phyloP scores from a whole-genome alignment of 2,329 filamentous ascomycete genomes.

The Penicillium expansum region DNA sequence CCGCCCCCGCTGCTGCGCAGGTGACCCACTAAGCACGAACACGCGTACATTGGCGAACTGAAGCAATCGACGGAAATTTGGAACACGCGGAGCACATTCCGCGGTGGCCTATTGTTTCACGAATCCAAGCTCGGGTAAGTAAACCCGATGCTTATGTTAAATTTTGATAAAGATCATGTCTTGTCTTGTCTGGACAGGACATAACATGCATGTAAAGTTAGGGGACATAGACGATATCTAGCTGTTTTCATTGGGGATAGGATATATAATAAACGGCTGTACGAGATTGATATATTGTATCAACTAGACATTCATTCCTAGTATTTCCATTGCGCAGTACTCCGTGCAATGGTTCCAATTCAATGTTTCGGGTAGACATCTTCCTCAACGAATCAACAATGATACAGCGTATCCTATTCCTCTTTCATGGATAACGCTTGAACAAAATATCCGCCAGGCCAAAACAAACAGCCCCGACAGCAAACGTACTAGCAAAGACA shows the following conservation, averaged over 20 bases:
- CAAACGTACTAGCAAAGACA: constrained; percentile 6
- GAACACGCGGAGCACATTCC: neutral
- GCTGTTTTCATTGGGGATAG: constrained; percentile 2
- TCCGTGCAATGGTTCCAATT: neutral
- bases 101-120: constrained; percentile 4
- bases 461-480: neutral
- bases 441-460: constrained; percentile 2
- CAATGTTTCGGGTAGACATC: neutral
- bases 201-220: constrained; percentile 25
- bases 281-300: constrained; percentile 5
- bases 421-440: constrained; percentile 5
- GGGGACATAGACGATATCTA: constrained; percentile 18
- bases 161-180: constrained; percentile 21
- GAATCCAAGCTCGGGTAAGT: constrained; percentile 6
- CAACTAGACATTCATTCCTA: neutral
- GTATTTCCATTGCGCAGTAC: neutral
- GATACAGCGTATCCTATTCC: neutral
- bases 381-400: neutral
- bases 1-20: constrained; percentile 9
- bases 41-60: neutral
- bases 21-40: constrained; percentile 17
- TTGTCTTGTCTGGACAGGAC: constrained; percentile 16
- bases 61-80: constrained; percentile 9
- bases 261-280: constrained; percentile 10
- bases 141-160: constrained; percentile 9